Base-by-base conservation (phyloP, 2,329 filamentous ascomycete species). In the Graphilbum ipis-grandicollis region DNA sequence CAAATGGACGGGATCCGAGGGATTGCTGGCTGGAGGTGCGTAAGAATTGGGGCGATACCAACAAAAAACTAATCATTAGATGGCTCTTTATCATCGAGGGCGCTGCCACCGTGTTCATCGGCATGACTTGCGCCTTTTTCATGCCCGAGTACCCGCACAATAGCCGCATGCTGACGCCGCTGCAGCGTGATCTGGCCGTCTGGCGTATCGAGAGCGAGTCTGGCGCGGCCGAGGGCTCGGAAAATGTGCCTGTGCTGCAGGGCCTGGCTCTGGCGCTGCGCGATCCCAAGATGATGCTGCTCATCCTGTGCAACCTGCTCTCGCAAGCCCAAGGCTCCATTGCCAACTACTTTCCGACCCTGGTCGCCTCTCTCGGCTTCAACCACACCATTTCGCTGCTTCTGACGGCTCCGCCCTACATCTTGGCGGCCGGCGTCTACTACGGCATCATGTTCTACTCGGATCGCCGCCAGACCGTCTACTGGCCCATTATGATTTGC, bases 391-490 rank as follows among this genome's bases (percentile, higher is more conserved):
- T 58, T 38, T 62, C 52, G 8, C 46, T 66, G 9, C 52, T 66
- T 8, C 53, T 66, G 5, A 66, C 62, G 0, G 58, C 56, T 2
- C 62, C 62, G 0, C 62, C 62, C 1, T 65, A 63, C 34, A 49
- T 62, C 6, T 50, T 62, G 3, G 57, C 57, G 1, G 56, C 48
- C 3, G 43, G 48, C 4, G 47, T 58, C 32, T 42, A 36, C 35
- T 40, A 38, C 54, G 41, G 56, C 50, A 40, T 59, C 35, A 50
- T 47, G 39, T 56, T 44, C 42, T 55, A 56, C 36, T 38, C 40
- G 13, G 40, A 42, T 35, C n/a, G 3, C 33, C 5, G 6, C 21
- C 6, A 10, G 6, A 10, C 5, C 6, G 6, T 5, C 26, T 28
- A 28, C 14, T 13, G 5, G 26, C 26, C 5, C 9, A 13, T 12